phyloP scores from a whole-genome alignment of 805 yeast species.

The Candida odintsovae region DNA sequence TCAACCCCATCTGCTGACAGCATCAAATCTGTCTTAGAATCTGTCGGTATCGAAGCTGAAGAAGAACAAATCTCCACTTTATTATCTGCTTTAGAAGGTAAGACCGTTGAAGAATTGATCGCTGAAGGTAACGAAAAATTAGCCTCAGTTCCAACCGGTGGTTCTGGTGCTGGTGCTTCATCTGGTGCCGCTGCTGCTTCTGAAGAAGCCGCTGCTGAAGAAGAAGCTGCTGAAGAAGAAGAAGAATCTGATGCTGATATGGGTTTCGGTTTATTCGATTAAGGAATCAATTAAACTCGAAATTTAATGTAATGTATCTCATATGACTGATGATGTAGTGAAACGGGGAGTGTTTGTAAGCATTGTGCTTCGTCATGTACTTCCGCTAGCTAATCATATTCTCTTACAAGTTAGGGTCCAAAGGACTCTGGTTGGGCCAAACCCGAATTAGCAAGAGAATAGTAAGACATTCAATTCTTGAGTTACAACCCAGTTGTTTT shows the following conservation, averaged over 20 bases:
- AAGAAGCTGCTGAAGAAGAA: constrained; percentile 59
- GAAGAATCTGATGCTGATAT: constrained; percentile 69
- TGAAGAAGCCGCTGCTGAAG: constrained; percentile 68
- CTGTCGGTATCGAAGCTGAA: constrained; percentile 96
- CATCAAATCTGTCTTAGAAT: constrained; percentile 79
- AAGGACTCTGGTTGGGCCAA: too few species aligned
- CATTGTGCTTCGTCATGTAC: too few species aligned
- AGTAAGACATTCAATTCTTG: too few species aligned
- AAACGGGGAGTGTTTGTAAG: too few species aligned
- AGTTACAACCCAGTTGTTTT: too few species aligned
- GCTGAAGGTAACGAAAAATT: constrained; percentile 95
- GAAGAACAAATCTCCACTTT: constrained; percentile 78
- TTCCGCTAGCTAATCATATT: too few species aligned
- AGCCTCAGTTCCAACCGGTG: constrained; percentile 97
- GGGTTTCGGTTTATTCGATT: constrained; percentile 99
- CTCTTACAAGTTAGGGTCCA: too few species aligned
- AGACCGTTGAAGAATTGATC: constrained; percentile 82
- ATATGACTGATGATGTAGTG: constrained; percentile 2
- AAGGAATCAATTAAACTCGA: constrained; percentile 30
- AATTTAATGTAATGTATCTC: constrained; percentile 13
- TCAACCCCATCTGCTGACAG: constrained; percentile 90
- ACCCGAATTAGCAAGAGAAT: too few species aligned
- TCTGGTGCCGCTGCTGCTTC: constrained; percentile 68
- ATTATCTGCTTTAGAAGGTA: constrained; percentile 87
- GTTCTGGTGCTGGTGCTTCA: constrained; percentile 83